Evolutionary conservation across 257 asterid genomes (phyloP), one percentile per base, ranked within the genome.

Genomic region (Misopates orontium): DNA sequence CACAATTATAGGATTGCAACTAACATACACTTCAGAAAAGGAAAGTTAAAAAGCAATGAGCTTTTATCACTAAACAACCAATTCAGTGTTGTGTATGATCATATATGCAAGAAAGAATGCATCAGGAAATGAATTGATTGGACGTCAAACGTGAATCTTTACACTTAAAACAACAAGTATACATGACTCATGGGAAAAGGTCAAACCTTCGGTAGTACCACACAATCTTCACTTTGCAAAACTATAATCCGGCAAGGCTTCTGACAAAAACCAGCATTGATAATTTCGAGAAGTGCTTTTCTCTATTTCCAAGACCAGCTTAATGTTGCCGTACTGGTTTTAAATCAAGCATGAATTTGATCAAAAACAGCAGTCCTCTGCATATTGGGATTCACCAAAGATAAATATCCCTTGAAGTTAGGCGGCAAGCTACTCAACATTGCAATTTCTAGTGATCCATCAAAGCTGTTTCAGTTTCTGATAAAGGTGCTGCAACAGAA

Each of bases 391-490:
- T 39, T 71, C 45, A 51, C 20, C 23, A 62, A 40, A 56, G 19
- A 61, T 36, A 25, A 17, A 49, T 41, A 54, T 56, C 75, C 59
- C 67, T 53, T 73, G 75, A 79, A 75, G 72, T 56, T 73, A 58
- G 65, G 61, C 74, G 39, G 69, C 80, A 73, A 72, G 57, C 65
- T 67, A n/a, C 68, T 25, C 68, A 10, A 52, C 52, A 59, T 79
- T n/a, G 53, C 60, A 45, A 61, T 56, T 63, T 86, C 7, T 83
- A 87, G 67, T 85, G 96, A 22, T 94, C 95, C 96, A 94, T 94
- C 83, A 90, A 80, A 57, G 97, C 97, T 56, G 95, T 77, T 83
- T 90, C 97, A 23, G 93, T 94, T 78, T 94, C 99, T 69, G 99
- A 90, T 60, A 94, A 75, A 45, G 99, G 99, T 49, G 99, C 99